phyloP scores from a whole-genome alignment of 805 yeast genomes.

The Metschnikowia shivogae region DNA sequence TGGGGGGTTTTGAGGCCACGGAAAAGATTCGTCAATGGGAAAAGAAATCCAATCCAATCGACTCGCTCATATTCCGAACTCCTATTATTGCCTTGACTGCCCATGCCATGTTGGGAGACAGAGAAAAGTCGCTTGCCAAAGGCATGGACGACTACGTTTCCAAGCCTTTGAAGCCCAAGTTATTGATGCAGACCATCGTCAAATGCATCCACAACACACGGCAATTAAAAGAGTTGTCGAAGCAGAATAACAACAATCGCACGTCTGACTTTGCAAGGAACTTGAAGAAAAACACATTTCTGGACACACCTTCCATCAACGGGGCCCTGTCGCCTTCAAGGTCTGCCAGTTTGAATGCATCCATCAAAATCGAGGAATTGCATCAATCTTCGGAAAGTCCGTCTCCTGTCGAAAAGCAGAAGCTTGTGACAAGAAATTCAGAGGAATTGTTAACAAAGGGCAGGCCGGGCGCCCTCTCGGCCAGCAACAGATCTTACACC shows the following conservation, averaged over 20 bases:
- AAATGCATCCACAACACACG: constrained; percentile 73
- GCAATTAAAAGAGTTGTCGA: constrained; percentile 54
- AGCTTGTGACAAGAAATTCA: constrained; percentile 21
- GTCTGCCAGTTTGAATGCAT: background rate
- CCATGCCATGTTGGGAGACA: constrained; percentile 91
- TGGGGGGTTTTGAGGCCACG: constrained; percentile 94
- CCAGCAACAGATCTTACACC: constrained; percentile 31
- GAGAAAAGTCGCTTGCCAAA: constrained; percentile 80
- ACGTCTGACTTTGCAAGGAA: constrained; percentile 45
- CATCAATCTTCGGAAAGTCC: background rate
- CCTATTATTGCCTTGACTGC: constrained; percentile 91
- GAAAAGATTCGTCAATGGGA: constrained; percentile 87
- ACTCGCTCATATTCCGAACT: constrained; percentile 65
- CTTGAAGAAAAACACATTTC: constrained; percentile 33
- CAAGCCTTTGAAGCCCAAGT: constrained; percentile 80
- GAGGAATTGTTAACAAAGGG: constrained; percentile 21
- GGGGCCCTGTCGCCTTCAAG: constrained; percentile 3
- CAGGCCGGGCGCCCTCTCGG: constrained; percentile 31
- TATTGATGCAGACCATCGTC: constrained; percentile 78
- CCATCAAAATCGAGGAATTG: background rate
- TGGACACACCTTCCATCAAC: constrained; percentile 5
- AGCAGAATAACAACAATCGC: constrained; percentile 43
- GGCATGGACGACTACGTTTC: constrained; percentile 92
- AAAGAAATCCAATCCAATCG: constrained; percentile 67
- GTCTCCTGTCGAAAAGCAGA: constrained; percentile 8